phyloP scores from a whole-genome alignment of 257 asterid species.

The Marsdenia floribunda region DNA sequence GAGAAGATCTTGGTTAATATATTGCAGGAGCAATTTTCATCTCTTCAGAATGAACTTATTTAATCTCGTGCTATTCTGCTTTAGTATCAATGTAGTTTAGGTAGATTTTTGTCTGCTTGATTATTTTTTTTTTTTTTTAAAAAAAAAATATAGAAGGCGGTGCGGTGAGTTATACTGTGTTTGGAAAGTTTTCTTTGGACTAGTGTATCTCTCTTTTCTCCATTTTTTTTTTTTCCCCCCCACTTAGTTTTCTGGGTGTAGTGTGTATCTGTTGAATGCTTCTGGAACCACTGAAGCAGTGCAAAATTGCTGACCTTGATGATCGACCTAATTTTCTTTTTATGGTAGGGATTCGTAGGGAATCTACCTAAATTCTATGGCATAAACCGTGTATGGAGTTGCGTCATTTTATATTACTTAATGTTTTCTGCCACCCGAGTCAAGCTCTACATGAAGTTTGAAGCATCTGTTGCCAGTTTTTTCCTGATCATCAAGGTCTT shows the following conservation, averaged over 20 bases:
- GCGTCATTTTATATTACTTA: background rate
- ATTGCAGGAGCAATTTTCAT: no score
- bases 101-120: background rate
- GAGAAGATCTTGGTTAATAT: background rate
- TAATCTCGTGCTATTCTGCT: background rate
- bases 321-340: no score
- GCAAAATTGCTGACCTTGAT: background rate
- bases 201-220: background rate
- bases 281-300: background rate
- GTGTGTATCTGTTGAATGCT: background rate
- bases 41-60: no score
- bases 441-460: background rate
- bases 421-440: background rate
- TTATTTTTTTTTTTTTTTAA: background rate
- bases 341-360: no score
- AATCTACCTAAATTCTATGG: background rate
- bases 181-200: background rate
- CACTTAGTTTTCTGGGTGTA: background rate
- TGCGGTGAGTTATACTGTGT: background rate
- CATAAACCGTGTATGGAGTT: background rate
- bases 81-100: background rate
- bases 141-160: background rate
- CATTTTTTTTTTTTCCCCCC: no score
- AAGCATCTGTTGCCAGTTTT: background rate
- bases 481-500: no score